Evolutionary conservation across 106 monocot species (phyloP).

Genomic region (Phalaenopsis aphrodite): DNA sequence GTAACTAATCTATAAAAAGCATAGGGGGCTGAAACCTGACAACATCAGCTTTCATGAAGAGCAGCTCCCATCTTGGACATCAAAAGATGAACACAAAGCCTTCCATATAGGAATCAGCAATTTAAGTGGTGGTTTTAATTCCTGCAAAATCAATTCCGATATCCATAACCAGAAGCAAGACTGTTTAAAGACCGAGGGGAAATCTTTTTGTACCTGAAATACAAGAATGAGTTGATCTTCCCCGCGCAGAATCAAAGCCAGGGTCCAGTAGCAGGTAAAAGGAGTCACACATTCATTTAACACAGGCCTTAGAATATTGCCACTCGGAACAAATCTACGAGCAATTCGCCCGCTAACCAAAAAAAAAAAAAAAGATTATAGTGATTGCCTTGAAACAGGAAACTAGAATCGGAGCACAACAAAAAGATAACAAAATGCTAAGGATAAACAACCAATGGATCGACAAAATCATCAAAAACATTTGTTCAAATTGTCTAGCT

Average conservation of each 20-base stretch:
- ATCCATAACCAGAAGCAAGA: not conserved
- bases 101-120: constrained; percentile 74
- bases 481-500: too few relatives aligned
- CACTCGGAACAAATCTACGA: constrained; percentile 56
- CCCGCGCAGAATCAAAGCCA: constrained; percentile 49
- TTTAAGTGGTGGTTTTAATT: constrained; percentile 42
- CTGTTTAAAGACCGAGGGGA: not conserved
- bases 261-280: constrained; percentile 82
- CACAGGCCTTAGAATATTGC: constrained; percentile 67
- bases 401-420: too few relatives aligned
- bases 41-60: not conserved
- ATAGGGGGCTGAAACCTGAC: too few relatives aligned
- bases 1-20: too few relatives aligned
- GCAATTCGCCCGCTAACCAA: constrained; percentile 41
- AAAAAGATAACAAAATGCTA: too few relatives aligned
- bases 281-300: constrained; percentile 82
- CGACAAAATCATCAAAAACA: too few relatives aligned
- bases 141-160: constrained; percentile 28
- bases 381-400: too few relatives aligned
- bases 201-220: constrained; percentile 44
- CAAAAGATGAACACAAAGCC: constrained; percentile 42
- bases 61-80: constrained; percentile 18
- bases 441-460: too few relatives aligned
- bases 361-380: too few relatives aligned
- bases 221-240: constrained; percentile 54